A percentile compares a stretch with the other conserved stretches of the same genome.
Conservation (phyloP, 805 yeast species). For the Clavispora phyllophila region DNA sequence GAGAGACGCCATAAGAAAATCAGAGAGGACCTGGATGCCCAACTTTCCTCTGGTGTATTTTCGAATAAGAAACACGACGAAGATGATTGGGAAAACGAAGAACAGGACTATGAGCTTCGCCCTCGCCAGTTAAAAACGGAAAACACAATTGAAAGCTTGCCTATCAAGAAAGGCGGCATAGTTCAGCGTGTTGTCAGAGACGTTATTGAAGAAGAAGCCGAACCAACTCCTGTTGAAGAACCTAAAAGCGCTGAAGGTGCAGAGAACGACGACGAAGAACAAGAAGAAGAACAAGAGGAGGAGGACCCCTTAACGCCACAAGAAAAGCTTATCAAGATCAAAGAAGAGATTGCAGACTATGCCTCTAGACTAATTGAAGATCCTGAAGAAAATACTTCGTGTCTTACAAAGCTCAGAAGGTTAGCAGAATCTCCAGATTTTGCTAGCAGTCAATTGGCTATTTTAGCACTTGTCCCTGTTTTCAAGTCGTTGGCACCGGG, state of each 20-base stretch:
- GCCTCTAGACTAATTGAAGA: conserved; percentile 78
- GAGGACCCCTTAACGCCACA: conserved; percentile 38
- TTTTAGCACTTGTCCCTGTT: conserved; percentile 76
- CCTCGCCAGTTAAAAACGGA: conserved; percentile 55
- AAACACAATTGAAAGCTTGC: conserved; percentile 62
- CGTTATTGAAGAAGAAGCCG: conserved; percentile 18
- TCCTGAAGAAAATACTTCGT: conserved; percentile 77
- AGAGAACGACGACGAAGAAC: conserved; percentile 2
- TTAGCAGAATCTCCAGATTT: conserved; percentile 66
- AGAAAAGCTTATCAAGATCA: conserved; percentile 54
- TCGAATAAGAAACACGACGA: conserved; percentile 13
- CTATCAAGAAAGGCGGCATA: conserved; percentile 69
- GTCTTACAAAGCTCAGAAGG: conserved; percentile 60
- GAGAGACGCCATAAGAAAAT: conserved; percentile 22
- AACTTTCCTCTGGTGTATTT: conserved; percentile 34
- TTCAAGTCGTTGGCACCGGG: conserved; percentile 85
- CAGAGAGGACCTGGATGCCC: conserved; percentile 38
- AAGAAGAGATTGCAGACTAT: conserved; percentile 78
- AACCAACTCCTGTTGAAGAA: conserved; percentile 14
- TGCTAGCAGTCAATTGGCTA: conserved; percentile 63
- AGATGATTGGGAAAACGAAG: conserved; percentile 62
- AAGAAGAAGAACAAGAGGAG: conserved; percentile 16
- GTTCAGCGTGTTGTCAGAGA: conserved; percentile 60
- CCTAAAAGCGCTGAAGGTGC: conserved; percentile 11
- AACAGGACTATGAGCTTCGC: conserved; percentile 69